Evolutionary conservation across 345 rosid species (phyloP).

Genomic region (Hibiscus tridactylites): DNA sequence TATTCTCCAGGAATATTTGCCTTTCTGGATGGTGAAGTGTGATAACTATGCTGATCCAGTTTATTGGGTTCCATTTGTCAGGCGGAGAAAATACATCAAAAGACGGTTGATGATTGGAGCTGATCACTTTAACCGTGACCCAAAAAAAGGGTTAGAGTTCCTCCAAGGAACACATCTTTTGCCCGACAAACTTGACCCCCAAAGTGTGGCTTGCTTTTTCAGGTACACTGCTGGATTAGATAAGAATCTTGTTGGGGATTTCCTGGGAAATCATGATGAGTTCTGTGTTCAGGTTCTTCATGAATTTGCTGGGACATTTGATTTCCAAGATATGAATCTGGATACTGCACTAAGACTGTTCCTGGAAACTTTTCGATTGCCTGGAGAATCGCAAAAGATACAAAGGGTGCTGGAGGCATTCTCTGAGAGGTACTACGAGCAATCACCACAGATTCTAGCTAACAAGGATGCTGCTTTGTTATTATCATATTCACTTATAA

Average conservation of each 20-base stretch:
- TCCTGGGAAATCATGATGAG: slow-evolving; percentile 67
- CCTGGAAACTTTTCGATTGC: slow-evolving; percentile 90
- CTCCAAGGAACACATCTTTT: slow-evolving; percentile 98
- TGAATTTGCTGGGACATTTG: slow-evolving; percentile 98
- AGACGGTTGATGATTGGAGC: slow-evolving; percentile 99
- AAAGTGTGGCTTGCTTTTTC: slow-evolving; percentile 70
- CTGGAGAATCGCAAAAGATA: slow-evolving; percentile 97
- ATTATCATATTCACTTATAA: slow-evolving; percentile 84
- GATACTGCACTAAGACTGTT: slow-evolving; percentile 92
- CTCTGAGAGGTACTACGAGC: slow-evolving; percentile 96
- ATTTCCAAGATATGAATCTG: slow-evolving; percentile 91
- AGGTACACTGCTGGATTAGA: background rate
- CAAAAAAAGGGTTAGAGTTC: slow-evolving; percentile 95
- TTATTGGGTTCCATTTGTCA: slow-evolving; percentile 92
- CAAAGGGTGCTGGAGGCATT: slow-evolving; percentile 98
- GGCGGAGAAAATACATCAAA: slow-evolving; percentile 84
- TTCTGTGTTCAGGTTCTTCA: slow-evolving; percentile 98
- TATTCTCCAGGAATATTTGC: slow-evolving; percentile 76
- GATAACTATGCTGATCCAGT: slow-evolving; percentile 69
- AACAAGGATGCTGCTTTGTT: slow-evolving; percentile 97
- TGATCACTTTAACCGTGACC: slow-evolving; percentile 98
- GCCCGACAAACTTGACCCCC: slow-evolving; percentile 98
- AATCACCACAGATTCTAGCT: slow-evolving; percentile 44
- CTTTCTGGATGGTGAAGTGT: slow-evolving; percentile 98
- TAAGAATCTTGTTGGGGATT: background rate